These are phyloP conservation scores for Dioscorea alata DNA, from an alignment of 106 monocot species.

Conservation along the genomic window DNA sequence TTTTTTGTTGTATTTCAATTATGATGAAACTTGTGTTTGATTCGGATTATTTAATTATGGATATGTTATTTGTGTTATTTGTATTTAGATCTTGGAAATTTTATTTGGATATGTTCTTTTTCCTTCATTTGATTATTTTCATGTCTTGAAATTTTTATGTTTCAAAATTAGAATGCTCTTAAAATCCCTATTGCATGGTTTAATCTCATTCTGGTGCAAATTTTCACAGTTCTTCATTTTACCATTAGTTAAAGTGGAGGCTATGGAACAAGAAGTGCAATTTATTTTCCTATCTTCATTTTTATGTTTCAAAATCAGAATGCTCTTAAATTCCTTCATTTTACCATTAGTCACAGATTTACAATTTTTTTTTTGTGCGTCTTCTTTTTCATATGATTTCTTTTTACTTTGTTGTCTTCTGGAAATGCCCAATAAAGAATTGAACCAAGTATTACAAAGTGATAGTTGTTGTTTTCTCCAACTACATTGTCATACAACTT, in stretches of 20 bases:
- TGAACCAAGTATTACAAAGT: constrained; percentile 89
- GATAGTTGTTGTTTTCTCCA: constrained; percentile 88
- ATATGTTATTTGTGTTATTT: too few relatives aligned
- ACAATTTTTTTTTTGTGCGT: not conserved
- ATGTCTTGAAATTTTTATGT: not conserved
- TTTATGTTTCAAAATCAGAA: too few relatives aligned
- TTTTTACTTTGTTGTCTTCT: not conserved
- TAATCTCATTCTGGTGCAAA: constrained; percentile 27
- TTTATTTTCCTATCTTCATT: too few relatives aligned
- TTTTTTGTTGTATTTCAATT: too few relatives aligned
- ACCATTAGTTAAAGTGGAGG: constrained; percentile 89
- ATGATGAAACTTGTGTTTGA: too few relatives aligned
- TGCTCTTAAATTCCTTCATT: too few relatives aligned
- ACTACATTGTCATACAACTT: constrained; percentile 80
- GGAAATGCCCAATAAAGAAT: constrained; percentile 37
- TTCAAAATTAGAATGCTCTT: not conserved
- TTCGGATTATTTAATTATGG: too few relatives aligned
- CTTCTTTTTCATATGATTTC: constrained; percentile 1
- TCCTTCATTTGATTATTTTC: too few relatives aligned
- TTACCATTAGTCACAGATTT: constrained; percentile 40
- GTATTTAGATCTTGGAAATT: too few relatives aligned
- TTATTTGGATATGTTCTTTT: too few relatives aligned
- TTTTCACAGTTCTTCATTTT: constrained; percentile 96
- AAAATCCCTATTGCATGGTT: not conserved
- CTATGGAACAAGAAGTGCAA: constrained; percentile 93